Conservation (phyloP, 2,329 filamentous ascomycete species). For the Cladophialophora immunda region DNA sequence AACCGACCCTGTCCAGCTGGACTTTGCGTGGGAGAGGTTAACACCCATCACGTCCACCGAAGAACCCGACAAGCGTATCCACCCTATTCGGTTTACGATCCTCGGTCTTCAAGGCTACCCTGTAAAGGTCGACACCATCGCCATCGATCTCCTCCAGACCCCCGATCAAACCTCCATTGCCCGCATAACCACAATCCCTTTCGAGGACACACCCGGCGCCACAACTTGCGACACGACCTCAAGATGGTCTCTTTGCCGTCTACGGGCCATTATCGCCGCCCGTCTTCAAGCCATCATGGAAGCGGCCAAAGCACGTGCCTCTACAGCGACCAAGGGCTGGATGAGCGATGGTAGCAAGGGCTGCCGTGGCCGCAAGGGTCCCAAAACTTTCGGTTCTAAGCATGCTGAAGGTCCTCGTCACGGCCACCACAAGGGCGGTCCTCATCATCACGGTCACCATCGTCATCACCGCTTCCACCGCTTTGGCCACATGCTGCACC, state of each 20-base stretch:
- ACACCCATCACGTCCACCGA: constrained; percentile 42
- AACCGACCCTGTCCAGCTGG: constrained; percentile 50
- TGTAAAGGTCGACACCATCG: constrained; percentile 54
- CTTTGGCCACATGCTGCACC: constrained; percentile 48
- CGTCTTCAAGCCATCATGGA: constrained; percentile 52
- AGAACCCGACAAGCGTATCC: constrained; percentile 46
- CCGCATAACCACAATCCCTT: constrained; percentile 44
- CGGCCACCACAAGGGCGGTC: constrained; percentile 33
- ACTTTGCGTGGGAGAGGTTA: constrained; percentile 54
- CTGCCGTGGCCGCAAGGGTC: constrained; percentile 20
- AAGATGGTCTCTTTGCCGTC: constrained; percentile 54
- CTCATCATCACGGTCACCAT: constrained; percentile 43
- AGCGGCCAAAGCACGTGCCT: constrained; percentile 30
- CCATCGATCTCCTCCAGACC: constrained; percentile 51
- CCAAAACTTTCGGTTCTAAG: constrained; percentile 17
- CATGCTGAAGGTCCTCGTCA: constrained; percentile 28
- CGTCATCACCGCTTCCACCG: constrained; percentile 43
- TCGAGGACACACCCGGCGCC: constrained; percentile 48
- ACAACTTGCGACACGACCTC: constrained; percentile 44
- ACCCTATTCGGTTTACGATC: constrained; percentile 55
- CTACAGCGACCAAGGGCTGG: constrained; percentile 36
- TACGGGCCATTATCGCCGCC: constrained; percentile 50
- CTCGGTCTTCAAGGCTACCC: constrained; percentile 54
- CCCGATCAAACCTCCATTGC: constrained; percentile 49
- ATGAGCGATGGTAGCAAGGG: constrained; percentile 16